Evolutionary conservation across 306 rosid genomes (phyloP).

Genomic region (Sphenostylis stenocarpa): DNA sequence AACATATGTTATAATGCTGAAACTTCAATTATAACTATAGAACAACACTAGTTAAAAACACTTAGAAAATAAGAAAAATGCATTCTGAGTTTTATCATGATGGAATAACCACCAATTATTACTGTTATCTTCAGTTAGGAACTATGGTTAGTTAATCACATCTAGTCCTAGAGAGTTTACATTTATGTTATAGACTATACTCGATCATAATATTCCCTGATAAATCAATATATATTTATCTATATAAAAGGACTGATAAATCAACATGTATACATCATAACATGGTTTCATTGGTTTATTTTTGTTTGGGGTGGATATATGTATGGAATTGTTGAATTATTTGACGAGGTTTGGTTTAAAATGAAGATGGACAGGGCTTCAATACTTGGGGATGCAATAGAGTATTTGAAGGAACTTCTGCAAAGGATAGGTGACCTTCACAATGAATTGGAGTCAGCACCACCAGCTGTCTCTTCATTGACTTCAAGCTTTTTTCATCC

Average conservation of each 20-base stretch:
- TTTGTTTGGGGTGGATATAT: neutral
- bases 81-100: neutral
- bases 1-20: no score
- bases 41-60: neutral
- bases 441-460: slow-evolving; percentile 75
- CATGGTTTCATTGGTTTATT: neutral
- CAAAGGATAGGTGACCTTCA: slow-evolving; percentile 83
- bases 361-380: slow-evolving; percentile 97
- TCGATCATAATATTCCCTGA: neutral
- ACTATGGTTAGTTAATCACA: neutral
- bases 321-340: neutral
- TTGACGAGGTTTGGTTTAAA: neutral
- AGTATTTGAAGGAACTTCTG: slow-evolving; percentile 86
- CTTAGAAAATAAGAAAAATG: neutral
- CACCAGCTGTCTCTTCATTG: slow-evolving; percentile 65
- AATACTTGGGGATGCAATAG: slow-evolving; percentile 93
- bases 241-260: no score
- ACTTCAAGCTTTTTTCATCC: slow-evolving; percentile 69
- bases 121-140: neutral
- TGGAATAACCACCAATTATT: neutral
- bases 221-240: no score
- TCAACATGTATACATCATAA: neutral
- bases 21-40: neutral
- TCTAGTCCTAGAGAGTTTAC: neutral
- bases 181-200: neutral